Percentiles rank a stretch among this genome's conserved stretches.
Conservation (phyloP, 306 rosid species). For the Vachellia collinsii region DNA sequence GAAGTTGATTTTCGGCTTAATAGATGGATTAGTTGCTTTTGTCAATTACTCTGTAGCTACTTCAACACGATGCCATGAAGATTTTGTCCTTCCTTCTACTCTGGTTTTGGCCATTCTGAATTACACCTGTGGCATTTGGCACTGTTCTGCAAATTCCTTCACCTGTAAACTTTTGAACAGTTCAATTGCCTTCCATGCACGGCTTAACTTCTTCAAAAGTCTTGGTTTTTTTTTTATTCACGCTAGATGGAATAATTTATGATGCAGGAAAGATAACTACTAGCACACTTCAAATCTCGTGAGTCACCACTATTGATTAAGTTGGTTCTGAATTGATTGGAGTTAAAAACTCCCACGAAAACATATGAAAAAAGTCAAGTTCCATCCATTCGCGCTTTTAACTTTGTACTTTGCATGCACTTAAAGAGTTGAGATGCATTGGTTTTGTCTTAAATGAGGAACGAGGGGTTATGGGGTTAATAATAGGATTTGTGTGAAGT, state of each 20-base stretch:
- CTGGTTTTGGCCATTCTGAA: not conserved
- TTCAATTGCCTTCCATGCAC: not conserved
- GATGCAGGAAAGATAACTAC: not conserved
- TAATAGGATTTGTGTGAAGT: not conserved
- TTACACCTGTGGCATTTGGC: conserved; percentile 16
- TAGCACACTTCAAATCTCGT: not conserved
- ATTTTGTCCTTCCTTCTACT: not conserved
- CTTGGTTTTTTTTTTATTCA: too few relatives aligned
- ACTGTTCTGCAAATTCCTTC: not conserved
- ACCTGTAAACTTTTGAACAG: not conserved
- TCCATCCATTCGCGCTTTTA: not conserved
- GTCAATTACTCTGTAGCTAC: not conserved
- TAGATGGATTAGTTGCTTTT: conserved; percentile 25
- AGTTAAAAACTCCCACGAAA: not conserved
- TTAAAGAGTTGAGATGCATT: not conserved
- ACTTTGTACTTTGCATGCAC: not conserved
- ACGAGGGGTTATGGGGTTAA: not conserved
- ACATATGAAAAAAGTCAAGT: not conserved
- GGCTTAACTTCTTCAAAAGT: too few relatives aligned
- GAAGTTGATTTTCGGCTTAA: conserved; percentile 31
- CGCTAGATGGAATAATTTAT: not conserved
- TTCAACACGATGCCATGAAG: not conserved
- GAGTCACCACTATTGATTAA: not conserved
- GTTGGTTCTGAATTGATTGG: not conserved
- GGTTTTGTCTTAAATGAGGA: not conserved